These are phyloP conservation scores for Tetrapisispora pingtungensis DNA, from an alignment of 805 yeast species.

Conservation along the genomic window DNA sequence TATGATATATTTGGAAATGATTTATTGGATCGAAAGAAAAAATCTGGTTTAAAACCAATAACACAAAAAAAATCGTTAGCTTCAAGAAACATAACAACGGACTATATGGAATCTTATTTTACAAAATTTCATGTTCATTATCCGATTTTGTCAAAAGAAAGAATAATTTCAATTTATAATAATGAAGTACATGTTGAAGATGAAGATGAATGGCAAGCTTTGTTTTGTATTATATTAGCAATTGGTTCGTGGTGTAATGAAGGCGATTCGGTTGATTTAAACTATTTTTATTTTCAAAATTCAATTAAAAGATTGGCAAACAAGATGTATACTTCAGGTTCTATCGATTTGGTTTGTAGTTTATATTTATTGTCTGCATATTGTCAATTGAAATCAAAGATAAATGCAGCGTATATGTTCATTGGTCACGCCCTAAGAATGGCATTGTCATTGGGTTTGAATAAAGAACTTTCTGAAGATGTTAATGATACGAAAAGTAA, in stretches of 20 bases:
- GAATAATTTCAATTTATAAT: slow-evolving; percentile 37
- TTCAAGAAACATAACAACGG: slow-evolving; percentile 14
- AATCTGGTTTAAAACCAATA: background rate
- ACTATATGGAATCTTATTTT: slow-evolving; percentile 43
- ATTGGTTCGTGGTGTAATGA: slow-evolving; percentile 61
- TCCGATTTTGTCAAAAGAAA: slow-evolving; percentile 49
- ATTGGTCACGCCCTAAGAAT: slow-evolving; percentile 54
- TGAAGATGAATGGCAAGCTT: slow-evolving; percentile 39
- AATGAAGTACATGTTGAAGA: slow-evolving; percentile 34
- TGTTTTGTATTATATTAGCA: slow-evolving; percentile 49
- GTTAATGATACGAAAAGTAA: slow-evolving; percentile 19
- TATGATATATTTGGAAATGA: background rate
- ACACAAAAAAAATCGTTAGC: slow-evolving; percentile 7
- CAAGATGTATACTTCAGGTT: slow-evolving; percentile 50
- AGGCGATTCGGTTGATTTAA: slow-evolving; percentile 42
- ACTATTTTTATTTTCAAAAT: slow-evolving; percentile 45
- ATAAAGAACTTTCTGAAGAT: slow-evolving; percentile 34
- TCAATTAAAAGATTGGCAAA: slow-evolving; percentile 38
- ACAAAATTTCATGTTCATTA: slow-evolving; percentile 49
- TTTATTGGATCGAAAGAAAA: background rate
- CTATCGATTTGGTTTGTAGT: slow-evolving; percentile 43
- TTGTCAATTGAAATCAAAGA: slow-evolving; percentile 53
- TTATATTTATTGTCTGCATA: slow-evolving; percentile 48
- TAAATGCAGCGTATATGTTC: slow-evolving; percentile 61
- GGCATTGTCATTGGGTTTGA: slow-evolving; percentile 57